These are phyloP conservation scores for Primulina tabacum DNA, from an alignment of 257 asterid genomes.

Conservation along the genomic window DNA sequence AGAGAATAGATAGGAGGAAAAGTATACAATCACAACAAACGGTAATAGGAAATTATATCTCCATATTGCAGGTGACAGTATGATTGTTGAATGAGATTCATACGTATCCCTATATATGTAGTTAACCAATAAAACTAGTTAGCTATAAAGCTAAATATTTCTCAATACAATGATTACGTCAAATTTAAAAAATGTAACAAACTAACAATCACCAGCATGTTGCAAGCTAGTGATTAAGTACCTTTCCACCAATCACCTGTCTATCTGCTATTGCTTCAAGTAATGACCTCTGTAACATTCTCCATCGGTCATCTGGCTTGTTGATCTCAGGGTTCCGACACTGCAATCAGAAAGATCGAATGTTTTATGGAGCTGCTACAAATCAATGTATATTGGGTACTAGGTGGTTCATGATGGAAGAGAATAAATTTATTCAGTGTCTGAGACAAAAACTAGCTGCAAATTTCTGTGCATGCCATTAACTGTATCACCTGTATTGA, in stretches of 20 bases:
- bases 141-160: not conserved
- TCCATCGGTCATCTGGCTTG: conserved; percentile 77
- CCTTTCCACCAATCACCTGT: conserved; percentile 69
- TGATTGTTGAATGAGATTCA: not conserved
- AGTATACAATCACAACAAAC: not conserved
- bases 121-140: not conserved
- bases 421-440: not conserved
- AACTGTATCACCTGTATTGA: conserved; percentile 67
- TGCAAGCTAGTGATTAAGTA: conserved; percentile 26
- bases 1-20: not conserved
- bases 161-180: not conserved
- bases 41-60: not conserved
- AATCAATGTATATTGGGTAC: not conserved
- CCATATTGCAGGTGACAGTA: not conserved
- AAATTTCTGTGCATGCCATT: not conserved
- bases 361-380: conserved; percentile 2
- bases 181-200: conserved; percentile 10
- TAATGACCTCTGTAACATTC: conserved; percentile 82
- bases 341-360: conserved; percentile 42
- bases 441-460: not conserved
- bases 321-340: too few species aligned
- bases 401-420: not conserved
- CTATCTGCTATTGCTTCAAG: conserved; percentile 77
- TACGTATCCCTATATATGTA: not conserved
- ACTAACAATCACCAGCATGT: not conserved